Base-by-base conservation (phyloP, 2,329 filamentous ascomycete genomes). In the Botrytis squamosa region DNA sequence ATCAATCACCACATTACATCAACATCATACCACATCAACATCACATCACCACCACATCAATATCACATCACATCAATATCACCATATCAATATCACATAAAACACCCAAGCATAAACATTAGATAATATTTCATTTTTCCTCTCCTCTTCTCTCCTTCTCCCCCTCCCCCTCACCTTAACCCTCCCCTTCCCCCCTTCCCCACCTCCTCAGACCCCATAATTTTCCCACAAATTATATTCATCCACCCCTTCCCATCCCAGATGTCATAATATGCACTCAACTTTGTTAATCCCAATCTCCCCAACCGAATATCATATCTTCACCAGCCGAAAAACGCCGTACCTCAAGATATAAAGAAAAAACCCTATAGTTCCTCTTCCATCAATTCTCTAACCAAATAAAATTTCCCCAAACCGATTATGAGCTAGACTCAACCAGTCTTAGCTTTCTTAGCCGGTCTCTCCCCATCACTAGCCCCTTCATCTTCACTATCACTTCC, bases 401-500 rank as follows among this genome's bases (percentile, higher is more conserved):
- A 0, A 57, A 55, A 22, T 29, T 10, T 40, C 29, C 36, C 46
- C 22, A 55, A 33, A 38, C 22, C 14, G 33, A 22, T 55, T 5
- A 16, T n/a, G 6, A 16, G 12, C 46, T 68, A 22, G 36, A 68
- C 42, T 33, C 70, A 55, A 73, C 76, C 73, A 63, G 77, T 80
- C 75, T 81, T 81, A 9, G 77, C 74, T 82, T 87, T 87, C 84
- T 87, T 87, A 80, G 85, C 86, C 10, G 85, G 85, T 55, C 82
- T 81, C 77, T 85, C 85, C 4, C 84, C 85, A 77, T 88, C 90
- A 74, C 89, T 90, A 80, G 33, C 69, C 46, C 57, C 69, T 25
- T 66, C 70, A 69, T 91, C 91, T 62, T 87, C 91, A 77, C 89
- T 91, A 73, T 87, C 91, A 29, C 88, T 90, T 20, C 92, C 94